phyloP scores from a whole-genome alignment of 75 land plant genomes.

The Selaginella tamariscina region DNA sequence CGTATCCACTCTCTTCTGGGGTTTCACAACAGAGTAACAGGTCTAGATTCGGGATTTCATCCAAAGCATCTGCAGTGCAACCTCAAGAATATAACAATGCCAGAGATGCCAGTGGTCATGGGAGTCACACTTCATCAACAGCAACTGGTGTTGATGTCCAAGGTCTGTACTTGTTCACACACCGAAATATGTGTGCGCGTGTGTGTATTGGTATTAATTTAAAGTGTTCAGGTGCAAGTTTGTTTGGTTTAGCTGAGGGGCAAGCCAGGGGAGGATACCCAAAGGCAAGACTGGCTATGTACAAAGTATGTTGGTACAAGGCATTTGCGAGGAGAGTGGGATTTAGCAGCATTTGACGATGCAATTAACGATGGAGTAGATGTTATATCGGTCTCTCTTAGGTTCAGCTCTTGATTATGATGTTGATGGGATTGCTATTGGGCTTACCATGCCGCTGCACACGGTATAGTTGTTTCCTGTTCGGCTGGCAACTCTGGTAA shows the following conservation, averaged over 20 bases:
- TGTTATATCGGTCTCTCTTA: neutral
- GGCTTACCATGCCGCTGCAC: neutral
- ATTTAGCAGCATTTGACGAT: neutral
- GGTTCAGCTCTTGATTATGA: neutral
- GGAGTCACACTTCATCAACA: neutral
- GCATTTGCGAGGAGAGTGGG: neutral
- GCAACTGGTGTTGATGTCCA: neutral
- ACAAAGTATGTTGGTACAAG: constrained; percentile 2
- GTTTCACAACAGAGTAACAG: neutral
- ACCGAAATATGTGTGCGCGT: too few relatives aligned
- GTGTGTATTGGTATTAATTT: too few relatives aligned
- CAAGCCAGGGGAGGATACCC: neutral
- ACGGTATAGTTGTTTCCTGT: neutral
- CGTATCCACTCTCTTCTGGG: neutral
- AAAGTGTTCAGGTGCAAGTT: constrained; percentile 5
- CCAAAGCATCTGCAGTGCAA: neutral
- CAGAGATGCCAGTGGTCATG: neutral
- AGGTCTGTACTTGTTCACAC: too few relatives aligned
- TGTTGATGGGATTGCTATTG: neutral
- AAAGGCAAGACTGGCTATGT: neutral
- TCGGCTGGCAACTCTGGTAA: neutral
- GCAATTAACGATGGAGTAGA: constrained; percentile 1
- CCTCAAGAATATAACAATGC: neutral
- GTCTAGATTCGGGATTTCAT: neutral
- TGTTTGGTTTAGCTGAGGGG: neutral